Evolutionary conservation across 2,329 filamentous ascomycete genomes (phyloP).

Genomic region (Hymenoscyphus scutula): DNA sequence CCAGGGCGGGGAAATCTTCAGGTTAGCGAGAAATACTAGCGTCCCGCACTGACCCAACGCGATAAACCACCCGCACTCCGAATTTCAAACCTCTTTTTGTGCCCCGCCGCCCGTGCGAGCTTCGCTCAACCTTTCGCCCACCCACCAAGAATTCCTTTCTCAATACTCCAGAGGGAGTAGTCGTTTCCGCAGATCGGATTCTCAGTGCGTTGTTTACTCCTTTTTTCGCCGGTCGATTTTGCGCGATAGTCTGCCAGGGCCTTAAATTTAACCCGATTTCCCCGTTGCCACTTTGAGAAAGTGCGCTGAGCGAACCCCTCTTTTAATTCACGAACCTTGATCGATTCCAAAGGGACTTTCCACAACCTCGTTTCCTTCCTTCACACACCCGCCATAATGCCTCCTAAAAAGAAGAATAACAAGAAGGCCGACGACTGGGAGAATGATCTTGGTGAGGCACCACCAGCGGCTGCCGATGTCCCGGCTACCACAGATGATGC

Average conservation of each 20-base stretch:
- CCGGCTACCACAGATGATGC: conserved; percentile 46
- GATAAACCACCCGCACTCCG: background rate
- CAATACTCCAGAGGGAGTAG: no score
- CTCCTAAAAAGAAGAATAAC: conserved; percentile 92
- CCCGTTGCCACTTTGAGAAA: background rate
- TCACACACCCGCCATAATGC: conserved; percentile 58
- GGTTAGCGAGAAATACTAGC: background rate
- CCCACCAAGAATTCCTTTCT: background rate
- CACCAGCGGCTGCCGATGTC: conserved; percentile 50
- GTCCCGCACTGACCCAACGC: background rate
- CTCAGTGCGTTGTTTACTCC: background rate
- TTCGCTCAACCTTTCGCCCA: conserved; percentile 2
- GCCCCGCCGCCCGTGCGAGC: background rate
- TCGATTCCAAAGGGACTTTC: no score
- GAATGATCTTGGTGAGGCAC: conserved; percentile 78
- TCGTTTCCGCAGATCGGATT: no score
- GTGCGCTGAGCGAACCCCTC: background rate
- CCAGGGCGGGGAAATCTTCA: background rate
- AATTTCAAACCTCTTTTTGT: background rate
- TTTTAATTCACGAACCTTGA: background rate
- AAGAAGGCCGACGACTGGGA: conserved; percentile 95
- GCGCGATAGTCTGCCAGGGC: no score
- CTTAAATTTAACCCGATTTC: no score
- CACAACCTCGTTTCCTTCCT: background rate
- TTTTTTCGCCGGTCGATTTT: background rate